Base-by-base conservation (phyloP, 305 asterid genomes). In the Andrographis paniculata region DNA sequence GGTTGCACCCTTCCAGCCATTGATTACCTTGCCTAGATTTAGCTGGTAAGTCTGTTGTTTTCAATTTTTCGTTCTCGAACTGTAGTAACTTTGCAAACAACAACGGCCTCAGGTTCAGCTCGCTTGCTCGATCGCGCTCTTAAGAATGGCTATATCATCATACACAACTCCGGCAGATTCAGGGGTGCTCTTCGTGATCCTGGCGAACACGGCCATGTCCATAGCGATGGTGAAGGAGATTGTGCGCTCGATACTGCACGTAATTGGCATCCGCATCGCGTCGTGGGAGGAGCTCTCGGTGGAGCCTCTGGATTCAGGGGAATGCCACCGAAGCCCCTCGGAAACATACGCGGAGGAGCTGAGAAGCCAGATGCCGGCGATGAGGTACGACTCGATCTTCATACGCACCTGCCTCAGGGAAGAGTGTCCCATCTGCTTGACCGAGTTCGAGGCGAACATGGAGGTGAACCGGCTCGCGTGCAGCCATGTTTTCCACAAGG, bases 401-500 rank as follows among this genome's bases (percentile, higher is more conserved):
- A 10, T 63, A 22, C 39, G 62, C 27, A 49, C 49, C 49, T 53
- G 46, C 53, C 60, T 53, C 16, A 55, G 60, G 28, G 77, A 87
- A 20, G 95, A 91, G 62, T 91, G 99, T 61, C 68, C 94, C 0
- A 94, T 91, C 55, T 91, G 99, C 73, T 58, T 91, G 50, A 54
- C 73, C 0, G 95, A 79, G n/a, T 81, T 91, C 52, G 70, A 75
- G 38, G 85, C 79, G 1, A 77, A 68, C 16, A 62, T 87, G 0
- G 93, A 84, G 73, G 69, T 91, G 37, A 87, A 87, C 72, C 78
- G 56, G 41, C 83, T 87, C 17, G 51, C 82, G 0, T 91, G 99
- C 15, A 94, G 94, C 45, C 99, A 91, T n/a, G 81, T 87, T 24
- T 91, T 91, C 80, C 99, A 91, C 55, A 74, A 65, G 55, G 44